Evolutionary conservation across 2,329 filamentous ascomycete species (phyloP), one percentile per base, ranked within the genome.

Genomic region (Didymella segeticola): DNA sequence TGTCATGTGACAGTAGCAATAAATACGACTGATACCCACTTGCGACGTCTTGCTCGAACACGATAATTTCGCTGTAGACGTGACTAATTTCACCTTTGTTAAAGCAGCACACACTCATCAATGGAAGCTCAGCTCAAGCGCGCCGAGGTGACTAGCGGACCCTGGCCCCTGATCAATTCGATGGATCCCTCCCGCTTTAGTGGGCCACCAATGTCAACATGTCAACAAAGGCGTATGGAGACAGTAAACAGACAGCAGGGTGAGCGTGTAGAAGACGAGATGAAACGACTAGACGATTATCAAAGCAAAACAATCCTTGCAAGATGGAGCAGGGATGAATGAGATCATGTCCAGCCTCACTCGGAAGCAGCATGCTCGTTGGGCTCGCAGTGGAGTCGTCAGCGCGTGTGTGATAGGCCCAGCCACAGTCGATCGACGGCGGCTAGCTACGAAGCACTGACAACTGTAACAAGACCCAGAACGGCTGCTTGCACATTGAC

Each of bases 351-450:
- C n/a, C n/a, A 36, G 33, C 19, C 6, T 46, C 27, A 33, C 19
- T n/a, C n/a, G 48, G 27, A 23, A 11, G 23, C 29, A 23, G 29
- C 20, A 25, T 19, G 12, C 7, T 23, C 15, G 43, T 37, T 30
- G 49, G 49, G 42, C 43, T 33, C 36, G 10, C 20, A 14, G 49
- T 47, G 51, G 38, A 48, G 38, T 26, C 25, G 25, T 5, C 9
- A 33, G 39, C n/a, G 4, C 4, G 4, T 26, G 10, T 20, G 34
- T 41, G 38, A 54, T 54, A 45, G 51, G 51, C 33, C 51, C 51
- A 48, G 39, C 51, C 51, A 37, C 51, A 54, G 47, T 39, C 42
- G 43, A 53, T n/a, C n/a, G n/a, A n/a, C n/a, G n/a, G 50, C 43
- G 50, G 43, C 50, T 53, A 47, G 50, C 43, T 47, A n/a, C 47